Evolutionary conservation across 148 eudicot genomes (phyloP).

Genomic region (Chenopodium album): DNA sequence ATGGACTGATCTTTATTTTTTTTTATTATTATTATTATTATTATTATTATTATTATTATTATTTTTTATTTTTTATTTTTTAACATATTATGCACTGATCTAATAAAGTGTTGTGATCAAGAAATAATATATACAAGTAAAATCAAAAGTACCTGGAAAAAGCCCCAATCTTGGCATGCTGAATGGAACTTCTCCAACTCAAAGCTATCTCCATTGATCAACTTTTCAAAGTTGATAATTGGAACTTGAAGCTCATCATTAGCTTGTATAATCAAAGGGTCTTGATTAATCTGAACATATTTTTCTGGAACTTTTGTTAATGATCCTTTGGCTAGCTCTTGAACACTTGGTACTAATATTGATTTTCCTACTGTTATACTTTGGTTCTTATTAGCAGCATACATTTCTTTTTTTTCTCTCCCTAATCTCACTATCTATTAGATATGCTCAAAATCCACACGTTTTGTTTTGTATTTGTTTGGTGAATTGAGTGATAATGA

Average conservation of each 20-base stretch:
- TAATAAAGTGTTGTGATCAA: no score
- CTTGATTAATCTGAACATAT: conserved; percentile 18
- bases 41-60: no score
- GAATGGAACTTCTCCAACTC: conserved; percentile 30
- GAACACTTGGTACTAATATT: conserved; percentile 29
- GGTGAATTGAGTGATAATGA: no score
- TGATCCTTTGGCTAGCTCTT: conserved; percentile 25
- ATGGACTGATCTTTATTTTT: no score
- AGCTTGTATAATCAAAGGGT: not conserved
- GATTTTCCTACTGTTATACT: conserved; percentile 16
- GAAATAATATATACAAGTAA: no score
- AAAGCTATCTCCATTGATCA: conserved; percentile 18
- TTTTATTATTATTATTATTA: no score
- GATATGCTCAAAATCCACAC: no score
- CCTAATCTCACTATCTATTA: no score
- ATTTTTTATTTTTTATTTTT: no score
- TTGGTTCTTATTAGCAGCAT: not conserved
- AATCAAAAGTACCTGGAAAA: conserved; percentile 33
- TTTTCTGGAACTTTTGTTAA: conserved; percentile 1
- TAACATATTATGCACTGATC: no score
- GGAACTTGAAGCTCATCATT: conserved; percentile 25
- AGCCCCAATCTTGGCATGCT: conserved; percentile 41
- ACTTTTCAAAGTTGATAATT: conserved; percentile 24
- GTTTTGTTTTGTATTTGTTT: no score
- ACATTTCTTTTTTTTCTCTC: not conserved